Conservation (phyloP, 441 rosid species). For the Melastoma candidum region DNA sequence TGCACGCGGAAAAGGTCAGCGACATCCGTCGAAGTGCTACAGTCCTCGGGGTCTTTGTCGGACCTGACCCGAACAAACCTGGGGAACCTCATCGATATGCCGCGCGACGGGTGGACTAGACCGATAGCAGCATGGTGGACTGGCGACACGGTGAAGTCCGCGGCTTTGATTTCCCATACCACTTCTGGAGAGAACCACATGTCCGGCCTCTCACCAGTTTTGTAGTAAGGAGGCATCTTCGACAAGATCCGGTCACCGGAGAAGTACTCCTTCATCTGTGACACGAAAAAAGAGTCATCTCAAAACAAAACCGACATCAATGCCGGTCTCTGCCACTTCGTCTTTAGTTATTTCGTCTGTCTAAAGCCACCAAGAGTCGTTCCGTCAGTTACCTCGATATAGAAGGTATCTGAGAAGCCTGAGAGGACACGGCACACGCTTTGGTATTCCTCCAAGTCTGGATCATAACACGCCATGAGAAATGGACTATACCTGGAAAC, state of each 20-base stretch:
- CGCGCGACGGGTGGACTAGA: conserved; percentile 69
- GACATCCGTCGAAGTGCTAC: conserved; percentile 57
- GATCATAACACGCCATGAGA: conserved; percentile 86
- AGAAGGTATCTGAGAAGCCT: conserved; percentile 79
- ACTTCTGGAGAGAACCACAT: conserved; percentile 67
- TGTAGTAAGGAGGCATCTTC: conserved; percentile 65
- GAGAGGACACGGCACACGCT: conserved; percentile 93
- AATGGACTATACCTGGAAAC: conserved; percentile 78
- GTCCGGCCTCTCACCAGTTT: conserved; percentile 66
- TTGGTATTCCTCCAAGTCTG: conserved; percentile 75
- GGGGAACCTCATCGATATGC: conserved; percentile 79
- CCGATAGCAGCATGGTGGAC: conserved; percentile 73
- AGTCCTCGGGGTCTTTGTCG: conserved; percentile 62
- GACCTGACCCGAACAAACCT: conserved; percentile 36
- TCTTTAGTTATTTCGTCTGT: too few species aligned
- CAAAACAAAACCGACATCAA: too few species aligned
- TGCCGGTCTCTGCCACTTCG: too few species aligned
- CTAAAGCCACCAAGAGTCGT: too few species aligned
- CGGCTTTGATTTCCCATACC: conserved; percentile 83
- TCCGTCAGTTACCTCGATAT: conserved; percentile 43
- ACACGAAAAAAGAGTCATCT: background rate
- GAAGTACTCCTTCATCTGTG: conserved; percentile 79
- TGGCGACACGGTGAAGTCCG: conserved; percentile 75
- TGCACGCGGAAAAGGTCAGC: conserved; percentile 72
- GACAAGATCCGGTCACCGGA: conserved; percentile 50